Evolutionary conservation across 140 eudicot species (phyloP).

Genomic region (Ambrosia hybrid): DNA sequence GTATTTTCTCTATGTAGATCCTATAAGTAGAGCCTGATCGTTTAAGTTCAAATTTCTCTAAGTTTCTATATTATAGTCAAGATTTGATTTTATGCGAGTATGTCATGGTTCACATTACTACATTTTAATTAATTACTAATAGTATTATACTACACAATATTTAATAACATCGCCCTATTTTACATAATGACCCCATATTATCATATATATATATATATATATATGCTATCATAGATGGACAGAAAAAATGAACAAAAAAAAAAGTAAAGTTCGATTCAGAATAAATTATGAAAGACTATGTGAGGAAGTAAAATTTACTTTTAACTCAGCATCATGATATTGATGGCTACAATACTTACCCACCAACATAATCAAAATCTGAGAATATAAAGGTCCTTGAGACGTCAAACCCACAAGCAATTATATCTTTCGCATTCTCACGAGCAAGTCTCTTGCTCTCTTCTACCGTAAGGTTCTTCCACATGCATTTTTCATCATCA

Average conservation of each 20-base stretch:
- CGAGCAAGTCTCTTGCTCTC: slow-evolving; percentile 92
- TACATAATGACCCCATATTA: not conserved
- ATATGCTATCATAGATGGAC: not conserved
- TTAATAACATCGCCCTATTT: not conserved
- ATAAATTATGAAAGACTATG: not conserved
- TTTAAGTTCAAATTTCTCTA: slow-evolving; percentile 3
- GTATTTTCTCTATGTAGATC: not conserved
- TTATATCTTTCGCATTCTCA: slow-evolving; percentile 92
- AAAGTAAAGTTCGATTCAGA: not conserved
- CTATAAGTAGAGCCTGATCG: not conserved
- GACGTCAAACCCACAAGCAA: slow-evolving; percentile 91
- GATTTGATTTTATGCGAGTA: not conserved
- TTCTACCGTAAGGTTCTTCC: slow-evolving; percentile 78
- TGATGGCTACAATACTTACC: slow-evolving; percentile 49
- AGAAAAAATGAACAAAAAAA: too few relatives aligned
- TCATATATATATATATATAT: not conserved
- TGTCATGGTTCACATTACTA: not conserved
- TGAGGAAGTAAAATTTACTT: not conserved
- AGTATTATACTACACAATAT: not conserved
- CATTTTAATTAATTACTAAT: not conserved
- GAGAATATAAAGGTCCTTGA: slow-evolving; percentile 86
- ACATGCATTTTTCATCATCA: slow-evolving; percentile 94
- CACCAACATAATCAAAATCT: slow-evolving; percentile 80
- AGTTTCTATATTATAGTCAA: not conserved
- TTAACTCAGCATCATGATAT: not conserved